Conservation (phyloP, 148 eudicot species). For the Cornus kousa region DNA sequence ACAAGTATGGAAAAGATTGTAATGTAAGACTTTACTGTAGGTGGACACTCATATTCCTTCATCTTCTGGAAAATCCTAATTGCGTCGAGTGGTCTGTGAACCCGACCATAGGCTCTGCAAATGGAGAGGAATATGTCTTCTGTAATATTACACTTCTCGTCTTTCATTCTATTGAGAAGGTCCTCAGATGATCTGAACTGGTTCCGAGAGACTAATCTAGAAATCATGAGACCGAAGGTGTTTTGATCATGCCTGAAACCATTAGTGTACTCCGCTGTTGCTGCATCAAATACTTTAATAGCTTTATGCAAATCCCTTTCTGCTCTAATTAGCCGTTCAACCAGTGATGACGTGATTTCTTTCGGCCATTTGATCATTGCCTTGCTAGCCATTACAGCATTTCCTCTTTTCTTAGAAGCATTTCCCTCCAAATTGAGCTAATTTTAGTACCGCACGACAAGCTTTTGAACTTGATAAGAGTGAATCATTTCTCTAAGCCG, state of each 20-base stretch:
- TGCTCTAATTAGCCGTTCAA: slow-evolving; percentile 64
- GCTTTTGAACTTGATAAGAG: not conserved
- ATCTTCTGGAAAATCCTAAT: slow-evolving; percentile 64
- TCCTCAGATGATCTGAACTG: slow-evolving; percentile 77
- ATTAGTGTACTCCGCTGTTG: slow-evolving; percentile 71
- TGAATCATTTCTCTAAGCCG: not conserved
- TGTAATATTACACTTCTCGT: slow-evolving; percentile 53
- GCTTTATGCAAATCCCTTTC: slow-evolving; percentile 75
- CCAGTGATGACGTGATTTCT: slow-evolving; percentile 54
- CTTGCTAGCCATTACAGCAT: slow-evolving; percentile 42
- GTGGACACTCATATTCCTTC: slow-evolving; percentile 60
- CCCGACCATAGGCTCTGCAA: slow-evolving; percentile 84
- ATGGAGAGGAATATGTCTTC: slow-evolving; percentile 66
- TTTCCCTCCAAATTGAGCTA: slow-evolving; percentile 2
- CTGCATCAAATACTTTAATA: slow-evolving; percentile 65
- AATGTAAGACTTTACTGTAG: slow-evolving; percentile 56
- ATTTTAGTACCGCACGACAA: not conserved
- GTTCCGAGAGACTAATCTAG: slow-evolving; percentile 66
- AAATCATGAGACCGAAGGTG: slow-evolving; percentile 68
- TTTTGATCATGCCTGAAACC: slow-evolving; percentile 72
- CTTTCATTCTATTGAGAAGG: slow-evolving; percentile 73
- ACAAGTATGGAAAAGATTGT: slow-evolving; percentile 76
- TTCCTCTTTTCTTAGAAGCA: not conserved
- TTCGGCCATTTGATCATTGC: slow-evolving; percentile 69
- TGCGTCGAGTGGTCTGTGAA: slow-evolving; percentile 79